Percentiles rank a stretch among this genome's conserved stretches.
Conservation (phyloP, 306 rosid species). For the Dryas alaskensis region DNA sequence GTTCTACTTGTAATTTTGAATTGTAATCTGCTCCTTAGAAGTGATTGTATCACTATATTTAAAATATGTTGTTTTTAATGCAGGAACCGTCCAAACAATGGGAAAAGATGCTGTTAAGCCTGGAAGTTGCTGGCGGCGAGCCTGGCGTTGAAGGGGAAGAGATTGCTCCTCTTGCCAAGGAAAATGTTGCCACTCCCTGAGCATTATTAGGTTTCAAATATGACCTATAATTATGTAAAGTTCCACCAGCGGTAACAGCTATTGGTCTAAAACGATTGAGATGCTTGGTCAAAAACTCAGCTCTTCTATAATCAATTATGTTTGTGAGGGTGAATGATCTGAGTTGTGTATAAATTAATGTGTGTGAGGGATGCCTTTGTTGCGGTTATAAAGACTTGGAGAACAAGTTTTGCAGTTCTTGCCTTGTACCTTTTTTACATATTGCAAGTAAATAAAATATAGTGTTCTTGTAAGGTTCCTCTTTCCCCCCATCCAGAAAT, state of each 20-base stretch:
- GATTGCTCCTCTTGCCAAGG: conserved; percentile 75
- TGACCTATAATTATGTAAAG: neutral
- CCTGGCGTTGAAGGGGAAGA: conserved; percentile 77
- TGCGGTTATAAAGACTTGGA: neutral
- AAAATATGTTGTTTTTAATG: conserved; percentile 10
- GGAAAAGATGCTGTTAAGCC: conserved; percentile 65
- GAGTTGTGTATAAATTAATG: neutral
- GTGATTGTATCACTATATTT: neutral
- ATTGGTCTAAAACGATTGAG: neutral
- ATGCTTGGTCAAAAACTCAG: neutral
- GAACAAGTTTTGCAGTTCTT: neutral
- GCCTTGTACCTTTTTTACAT: neutral
- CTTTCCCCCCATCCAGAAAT: too few species aligned
- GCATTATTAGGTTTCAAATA: conserved; percentile 7
- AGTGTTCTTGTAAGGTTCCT: neutral
- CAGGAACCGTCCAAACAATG: conserved; percentile 84
- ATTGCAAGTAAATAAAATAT: conserved; percentile 20
- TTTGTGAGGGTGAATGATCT: neutral
- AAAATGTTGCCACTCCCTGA: conserved; percentile 74
- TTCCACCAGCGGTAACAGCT: neutral
- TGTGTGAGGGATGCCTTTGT: neutral
- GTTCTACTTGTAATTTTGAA: neutral
- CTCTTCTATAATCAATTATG: neutral
- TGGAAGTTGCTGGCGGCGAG: conserved; percentile 59
- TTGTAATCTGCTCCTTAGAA: neutral